Conservation (phyloP, 2,329 filamentous ascomycete species). For the Venturia carpophila region DNA sequence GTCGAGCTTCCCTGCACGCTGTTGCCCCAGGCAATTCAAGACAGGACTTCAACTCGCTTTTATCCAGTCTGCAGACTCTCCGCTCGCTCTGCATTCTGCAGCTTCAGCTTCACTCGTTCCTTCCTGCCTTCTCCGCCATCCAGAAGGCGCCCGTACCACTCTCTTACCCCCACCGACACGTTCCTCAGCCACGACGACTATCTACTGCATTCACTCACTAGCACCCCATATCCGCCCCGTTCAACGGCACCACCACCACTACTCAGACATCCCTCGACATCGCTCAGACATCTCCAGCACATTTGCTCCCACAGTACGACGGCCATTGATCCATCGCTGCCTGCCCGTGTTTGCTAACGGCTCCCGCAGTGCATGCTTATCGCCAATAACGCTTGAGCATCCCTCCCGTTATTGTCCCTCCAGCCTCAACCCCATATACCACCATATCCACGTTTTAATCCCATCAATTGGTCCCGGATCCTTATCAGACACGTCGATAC, state of each 20-base stretch:
- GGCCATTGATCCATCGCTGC: neutral
- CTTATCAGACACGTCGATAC: slow-evolving; percentile 5
- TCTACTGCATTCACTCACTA: slow-evolving; percentile 5
- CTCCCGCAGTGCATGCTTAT: slow-evolving; percentile 7
- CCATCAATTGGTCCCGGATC: slow-evolving; percentile 16
- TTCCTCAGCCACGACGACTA: neutral
- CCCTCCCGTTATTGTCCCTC: slow-evolving; percentile 5
- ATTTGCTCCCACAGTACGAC: slow-evolving; percentile 4
- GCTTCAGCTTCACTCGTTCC: neutral
- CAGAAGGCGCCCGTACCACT: slow-evolving; percentile 3
- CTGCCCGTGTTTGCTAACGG: neutral
- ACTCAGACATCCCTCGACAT: slow-evolving; percentile 13
- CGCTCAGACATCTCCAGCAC: slow-evolving; percentile 11
- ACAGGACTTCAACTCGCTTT: neutral
- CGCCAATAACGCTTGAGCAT: slow-evolving; percentile 7
- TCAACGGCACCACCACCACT: slow-evolving; percentile 6
- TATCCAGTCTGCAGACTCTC: neutral
- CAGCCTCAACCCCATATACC: slow-evolving; percentile 11
- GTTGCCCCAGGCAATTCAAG: neutral
- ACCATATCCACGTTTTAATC: slow-evolving; percentile 8
- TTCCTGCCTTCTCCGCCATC: slow-evolving; percentile 14
- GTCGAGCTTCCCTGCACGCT: neutral
- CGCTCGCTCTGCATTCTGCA: neutral
- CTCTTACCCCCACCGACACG: neutral
- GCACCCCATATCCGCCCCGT: slow-evolving; percentile 8